Percentiles rank a stretch among this genome's conserved stretches.
phyloP scores from a whole-genome alignment of 169 alveolate species.

The Eimeria acervulina region DNA sequence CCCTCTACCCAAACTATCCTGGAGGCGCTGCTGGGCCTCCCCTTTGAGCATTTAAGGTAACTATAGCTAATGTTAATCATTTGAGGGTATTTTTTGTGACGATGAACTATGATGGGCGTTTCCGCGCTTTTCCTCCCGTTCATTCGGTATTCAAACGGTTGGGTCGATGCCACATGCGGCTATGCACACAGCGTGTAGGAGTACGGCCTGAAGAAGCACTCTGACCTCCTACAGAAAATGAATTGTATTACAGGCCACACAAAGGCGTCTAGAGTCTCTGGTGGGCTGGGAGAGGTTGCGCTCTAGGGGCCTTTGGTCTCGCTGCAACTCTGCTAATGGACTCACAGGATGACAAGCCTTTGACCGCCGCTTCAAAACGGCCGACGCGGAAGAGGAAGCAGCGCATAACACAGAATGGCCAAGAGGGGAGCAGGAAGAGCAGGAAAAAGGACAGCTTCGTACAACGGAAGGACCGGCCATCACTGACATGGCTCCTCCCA shows the following conservation, averaged over 20 bases:
- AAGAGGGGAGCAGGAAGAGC: not conserved
- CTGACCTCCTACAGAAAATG: not conserved
- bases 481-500: conserved; percentile 79
- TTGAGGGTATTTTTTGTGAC: not conserved
- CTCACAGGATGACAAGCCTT: not conserved
- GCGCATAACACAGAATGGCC: not conserved
- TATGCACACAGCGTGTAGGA: not conserved
- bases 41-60: not conserved
- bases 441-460: not conserved
- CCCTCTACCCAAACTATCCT: not conserved
- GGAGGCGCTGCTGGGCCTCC: not conserved
- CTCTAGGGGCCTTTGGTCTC: not conserved
- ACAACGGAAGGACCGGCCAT: not conserved
- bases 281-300: not conserved
- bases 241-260: not conserved
- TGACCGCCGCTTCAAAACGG: not conserved
- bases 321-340: conserved; percentile 12
- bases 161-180: not conserved
- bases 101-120: not conserved
- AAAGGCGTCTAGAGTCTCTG: not conserved
- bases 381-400: conserved; percentile 45
- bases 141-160: not conserved
- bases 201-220: not conserved
- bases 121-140: not conserved
- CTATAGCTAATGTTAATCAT: not conserved